Percentiles rank a stretch among this genome's conserved stretches.
Evolutionary conservation across 2,329 filamentous ascomycete species (phyloP).

Genomic region (Aspergillus floridensis): DNA sequence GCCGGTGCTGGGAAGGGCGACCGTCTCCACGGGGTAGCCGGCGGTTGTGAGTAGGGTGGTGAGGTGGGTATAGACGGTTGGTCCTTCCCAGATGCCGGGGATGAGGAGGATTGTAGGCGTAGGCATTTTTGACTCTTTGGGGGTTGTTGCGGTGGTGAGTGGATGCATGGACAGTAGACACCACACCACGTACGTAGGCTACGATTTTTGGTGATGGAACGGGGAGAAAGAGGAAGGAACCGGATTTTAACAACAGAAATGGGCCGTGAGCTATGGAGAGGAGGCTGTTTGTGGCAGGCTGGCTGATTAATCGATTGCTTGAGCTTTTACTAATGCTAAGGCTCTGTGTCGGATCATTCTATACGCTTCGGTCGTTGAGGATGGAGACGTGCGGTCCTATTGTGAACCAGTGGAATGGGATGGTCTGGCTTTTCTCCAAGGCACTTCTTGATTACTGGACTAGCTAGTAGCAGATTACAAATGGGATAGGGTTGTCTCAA

Average conservation of each 20-base stretch:
- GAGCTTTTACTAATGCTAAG: neutral
- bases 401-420: neutral
- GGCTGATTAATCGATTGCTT: no score
- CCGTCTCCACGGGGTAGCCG: neutral
- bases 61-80: neutral
- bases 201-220: no score
- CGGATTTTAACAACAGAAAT: no score
- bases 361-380: neutral
- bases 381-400: neutral
- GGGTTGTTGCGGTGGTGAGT: neutral
- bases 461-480: neutral
- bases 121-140: neutral
- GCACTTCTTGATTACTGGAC: neutral
- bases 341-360: neutral
- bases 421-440: neutral
- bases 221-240: no score
- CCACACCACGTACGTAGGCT: no score
- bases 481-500: neutral
- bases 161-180: no score
- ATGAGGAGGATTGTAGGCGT: conserved; percentile 5
- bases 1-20: conserved; percentile 2
- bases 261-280: no score
- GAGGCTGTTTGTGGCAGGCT: no score
- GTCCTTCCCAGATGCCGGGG: conserved; percentile 8
- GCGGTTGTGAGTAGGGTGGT: neutral